Conservation (phyloP, 2,329 filamentous ascomycete genomes). For the Verticillium tricorpus region DNA sequence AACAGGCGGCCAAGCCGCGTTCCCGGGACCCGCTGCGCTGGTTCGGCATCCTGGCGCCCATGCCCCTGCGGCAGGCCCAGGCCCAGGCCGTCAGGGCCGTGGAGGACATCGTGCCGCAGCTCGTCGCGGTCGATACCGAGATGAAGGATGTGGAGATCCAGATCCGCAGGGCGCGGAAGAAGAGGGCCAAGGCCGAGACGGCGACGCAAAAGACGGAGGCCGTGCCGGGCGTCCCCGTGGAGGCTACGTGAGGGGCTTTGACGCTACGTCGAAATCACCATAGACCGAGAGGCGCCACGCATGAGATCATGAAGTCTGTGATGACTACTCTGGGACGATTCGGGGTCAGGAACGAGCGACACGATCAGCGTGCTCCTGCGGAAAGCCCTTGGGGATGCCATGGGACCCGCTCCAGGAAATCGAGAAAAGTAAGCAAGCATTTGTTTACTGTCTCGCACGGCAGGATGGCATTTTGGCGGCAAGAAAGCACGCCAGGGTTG, state of each 20-base stretch:
- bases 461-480: too few species aligned
- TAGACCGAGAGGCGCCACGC: too few species aligned
- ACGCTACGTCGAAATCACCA: not conserved
- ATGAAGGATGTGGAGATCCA: slow-evolving; percentile 65
- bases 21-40: slow-evolving; percentile 52
- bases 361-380: too few species aligned
- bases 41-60: slow-evolving; percentile 52
- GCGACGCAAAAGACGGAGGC: slow-evolving; percentile 18
- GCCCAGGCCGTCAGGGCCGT: slow-evolving; percentile 50
- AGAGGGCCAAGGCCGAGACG: slow-evolving; percentile 41
- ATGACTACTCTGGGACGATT: too few species aligned
- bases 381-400: too few species aligned
- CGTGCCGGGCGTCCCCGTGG: not conserved
- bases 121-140: slow-evolving; percentile 53
- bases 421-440: too few species aligned
- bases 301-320: too few species aligned
- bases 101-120: slow-evolving; percentile 49
- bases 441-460: too few species aligned
- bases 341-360: too few species aligned
- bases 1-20: not conserved
- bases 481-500: too few species aligned
- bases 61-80: slow-evolving; percentile 55
- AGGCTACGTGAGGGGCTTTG: not conserved
- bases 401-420: too few species aligned
- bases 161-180: slow-evolving; percentile 58